Base-by-base conservation (phyloP, 129 eudicot species). In the Solidago caesia region DNA sequence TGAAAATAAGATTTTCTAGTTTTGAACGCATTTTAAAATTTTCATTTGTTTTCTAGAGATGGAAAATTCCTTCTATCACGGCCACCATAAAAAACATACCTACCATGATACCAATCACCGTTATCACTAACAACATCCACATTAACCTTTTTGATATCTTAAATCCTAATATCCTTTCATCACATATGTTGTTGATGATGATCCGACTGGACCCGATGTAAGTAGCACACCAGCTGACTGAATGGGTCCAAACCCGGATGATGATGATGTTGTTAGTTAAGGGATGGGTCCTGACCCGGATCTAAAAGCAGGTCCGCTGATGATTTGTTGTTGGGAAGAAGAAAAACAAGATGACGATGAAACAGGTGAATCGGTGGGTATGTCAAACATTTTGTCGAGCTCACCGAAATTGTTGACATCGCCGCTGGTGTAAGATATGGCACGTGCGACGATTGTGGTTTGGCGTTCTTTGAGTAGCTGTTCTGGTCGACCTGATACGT, bases 381-480 rank as follows among this genome's bases (percentile, higher is more conserved):
- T 79, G 56, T 90, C 96, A 75, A 91, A 87, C 99, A 95, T 95
- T 74, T 87, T 95, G 0, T 90, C 97, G 42, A 95, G 96, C 73
- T 95, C 99, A 21, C 99, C 99, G 53, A 97, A 95, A 25, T 89
- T 91, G 46, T 89, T 91, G 59, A 91, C 87, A 68, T 95, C 99
- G 56, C 97, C 99, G 81, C 96, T 97, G 87, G 99, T 95, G 89
- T 91, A 91, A 3, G 94, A 91, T 21, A 87, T 74, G 71, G 97
- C 91, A 26, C 96, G 93, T 0, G 98, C 80, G 8, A 79, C 79
- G 75, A 84, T 64, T n/a, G 90, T 69, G 44, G 95, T 96, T 13
- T 29, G 85, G 44, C 85, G 88, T 26, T 85, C 88, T 49, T 88
- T 86, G 70, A 14, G 39, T 33, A 33, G 39, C 39, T 33, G 39